Base-by-base conservation (phyloP, 2,329 filamentous ascomycete genomes). In the Fusarium nelsonii region DNA sequence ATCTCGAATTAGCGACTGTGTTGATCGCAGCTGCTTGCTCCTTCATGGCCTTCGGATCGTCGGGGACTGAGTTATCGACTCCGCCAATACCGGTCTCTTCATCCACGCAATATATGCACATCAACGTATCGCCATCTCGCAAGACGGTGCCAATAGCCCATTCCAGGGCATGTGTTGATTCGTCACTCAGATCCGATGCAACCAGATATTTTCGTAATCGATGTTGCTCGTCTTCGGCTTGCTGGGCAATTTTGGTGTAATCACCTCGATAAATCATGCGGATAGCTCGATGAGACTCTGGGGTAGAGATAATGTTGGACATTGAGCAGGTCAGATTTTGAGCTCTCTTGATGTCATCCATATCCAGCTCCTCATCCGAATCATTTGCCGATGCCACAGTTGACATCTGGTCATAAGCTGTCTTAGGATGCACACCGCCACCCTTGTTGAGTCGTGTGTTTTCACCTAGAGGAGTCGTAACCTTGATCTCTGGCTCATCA, bases 81-180 rank as follows among this genome's bases (percentile, higher is more conserved):
- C 79, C 76, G 2, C 79, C 80, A n/a, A 89, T 86, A 16, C 87
- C 88, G 10, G 85, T 86, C 72, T 98, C 95, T 77, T 98, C 95
- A 71, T 97, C 94, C 26, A 97, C 91, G 59, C 94, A 97, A 81
- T 97, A 97, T 45, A 98, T 93, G 4, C 93, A 94, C 65, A 97
- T 90, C 36, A 99, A 85, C 0, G 95, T 98, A 77, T 99, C 96
- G 9, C 96, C 96, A 73, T 98, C 94, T 49, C 96, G 88, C 32
- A 99, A 84, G 8, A 98, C 94, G 0, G 95, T 98, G 9, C 96
- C 96, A 58, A 99, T 94, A 0, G 95, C 96, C 96, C 96, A 99
- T 78, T 99, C 96, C 33, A 99, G 84, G 2, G 96, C 96, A 78
- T 98, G 97, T 8, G 93, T 92, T 6, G 95, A 94, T 81, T 99